phyloP scores from a whole-genome alignment of 1,284 basidiomycete genomes.

The Mixia osmundae region DNA sequence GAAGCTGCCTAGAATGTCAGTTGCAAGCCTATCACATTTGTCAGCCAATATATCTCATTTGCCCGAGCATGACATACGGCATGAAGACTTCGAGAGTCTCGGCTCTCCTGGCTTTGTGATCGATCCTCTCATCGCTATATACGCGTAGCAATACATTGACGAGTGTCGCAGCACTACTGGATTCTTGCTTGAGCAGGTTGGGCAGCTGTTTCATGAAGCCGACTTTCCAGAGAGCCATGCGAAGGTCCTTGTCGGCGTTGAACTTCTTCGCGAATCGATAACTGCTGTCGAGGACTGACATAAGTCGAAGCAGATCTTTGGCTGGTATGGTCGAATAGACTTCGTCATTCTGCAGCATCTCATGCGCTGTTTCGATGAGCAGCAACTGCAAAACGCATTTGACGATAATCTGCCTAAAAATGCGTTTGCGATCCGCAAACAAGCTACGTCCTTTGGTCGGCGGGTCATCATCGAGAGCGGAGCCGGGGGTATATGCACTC shows the following conservation, averaged over 20 bases:
- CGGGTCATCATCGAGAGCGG: slow-evolving; percentile 38
- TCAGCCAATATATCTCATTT: background rate
- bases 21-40: slow-evolving; percentile 38
- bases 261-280: slow-evolving; percentile 94
- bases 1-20: slow-evolving; percentile 76
- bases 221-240: slow-evolving; percentile 97
- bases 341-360: slow-evolving; percentile 70
- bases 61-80: slow-evolving; percentile 37
- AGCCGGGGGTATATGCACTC: slow-evolving; percentile 5
- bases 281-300: slow-evolving; percentile 83
- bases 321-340: slow-evolving; percentile 90
- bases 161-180: slow-evolving; percentile 80
- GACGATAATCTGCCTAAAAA: slow-evolving; percentile 98
- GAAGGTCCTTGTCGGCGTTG: slow-evolving; percentile 93
- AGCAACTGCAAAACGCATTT: slow-evolving; percentile 96
- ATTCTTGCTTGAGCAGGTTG: slow-evolving; percentile 94
- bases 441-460: slow-evolving; percentile 6
- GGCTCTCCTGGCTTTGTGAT: slow-evolving; percentile 53
- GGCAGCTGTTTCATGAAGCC: slow-evolving; percentile 99
- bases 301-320: slow-evolving; percentile 70
- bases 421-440: slow-evolving; percentile 42
- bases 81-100: slow-evolving; percentile 72
- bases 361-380: slow-evolving; percentile 92
- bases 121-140: slow-evolving; percentile 72
- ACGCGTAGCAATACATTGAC: slow-evolving; percentile 78